phyloP scores from a whole-genome alignment of 176 grass and related monocot species.

The Triticum dicoccoides region DNA sequence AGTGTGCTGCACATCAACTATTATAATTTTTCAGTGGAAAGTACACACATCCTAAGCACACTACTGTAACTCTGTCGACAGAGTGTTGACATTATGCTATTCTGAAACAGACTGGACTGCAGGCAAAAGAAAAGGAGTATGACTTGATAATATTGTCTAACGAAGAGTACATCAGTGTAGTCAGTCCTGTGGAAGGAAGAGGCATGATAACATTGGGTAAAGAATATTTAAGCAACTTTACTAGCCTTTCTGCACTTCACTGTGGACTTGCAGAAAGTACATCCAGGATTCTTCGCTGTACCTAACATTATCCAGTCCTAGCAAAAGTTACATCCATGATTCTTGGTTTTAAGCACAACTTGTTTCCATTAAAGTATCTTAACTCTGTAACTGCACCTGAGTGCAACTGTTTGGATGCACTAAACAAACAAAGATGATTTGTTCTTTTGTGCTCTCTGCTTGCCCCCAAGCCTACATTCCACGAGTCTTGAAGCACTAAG shows the following conservation, averaged over 20 bases:
- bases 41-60: neutral
- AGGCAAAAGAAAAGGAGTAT: neutral
- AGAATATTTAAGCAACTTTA: constrained; percentile 9
- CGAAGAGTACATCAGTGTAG: neutral
- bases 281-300: neutral
- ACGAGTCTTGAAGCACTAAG: constrained; percentile 12
- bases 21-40: neutral
- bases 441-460: neutral
- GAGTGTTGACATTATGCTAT: neutral
- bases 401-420: neutral
- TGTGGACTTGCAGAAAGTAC: neutral
- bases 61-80: neutral
- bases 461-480: neutral
- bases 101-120: neutral
- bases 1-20: neutral
- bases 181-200: neutral
- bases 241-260: neutral
- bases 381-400: neutral
- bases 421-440: constrained; percentile 1
- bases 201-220: neutral
- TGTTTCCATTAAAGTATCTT: constrained; percentile 12
- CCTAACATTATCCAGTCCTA: neutral
- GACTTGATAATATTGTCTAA: neutral
- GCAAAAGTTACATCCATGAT: neutral
- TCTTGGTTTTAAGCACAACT: neutral